Percentiles rank a stretch among this genome's conserved stretches.
Evolutionary conservation across 768 basidiomycete genomes (phyloP).

Genomic region (Gyrodon lividus): DNA sequence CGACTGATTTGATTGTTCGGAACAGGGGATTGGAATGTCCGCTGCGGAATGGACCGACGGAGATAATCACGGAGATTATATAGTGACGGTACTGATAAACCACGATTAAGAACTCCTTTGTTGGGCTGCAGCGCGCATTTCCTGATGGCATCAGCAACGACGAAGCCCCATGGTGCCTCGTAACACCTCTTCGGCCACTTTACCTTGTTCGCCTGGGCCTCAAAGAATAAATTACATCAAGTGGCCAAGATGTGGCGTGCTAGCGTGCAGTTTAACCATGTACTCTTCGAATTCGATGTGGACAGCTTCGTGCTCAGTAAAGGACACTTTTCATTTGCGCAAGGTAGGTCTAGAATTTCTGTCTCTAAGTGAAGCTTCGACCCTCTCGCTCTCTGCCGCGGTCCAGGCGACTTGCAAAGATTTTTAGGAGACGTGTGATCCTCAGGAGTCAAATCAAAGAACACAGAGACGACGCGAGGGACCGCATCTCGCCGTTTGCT

Average conservation of each 20-base stretch:
- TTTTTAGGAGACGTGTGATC: neutral
- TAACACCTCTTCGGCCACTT: slow-evolving; percentile 7
- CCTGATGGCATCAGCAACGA: neutral
- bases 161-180: slow-evolving; percentile 4
- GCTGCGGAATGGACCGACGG: slow-evolving; percentile 17
- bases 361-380: slow-evolving; percentile 5
- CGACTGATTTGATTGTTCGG: neutral
- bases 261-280: neutral
- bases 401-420: slow-evolving; percentile 2
- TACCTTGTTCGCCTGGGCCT: slow-evolving; percentile 9
- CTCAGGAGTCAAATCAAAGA: neutral
- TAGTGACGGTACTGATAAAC: neutral
- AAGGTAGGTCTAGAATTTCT: slow-evolving; percentile 9
- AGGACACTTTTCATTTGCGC: slow-evolving; percentile 12
- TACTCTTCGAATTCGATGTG: neutral
- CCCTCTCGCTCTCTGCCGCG: slow-evolving; percentile 12
- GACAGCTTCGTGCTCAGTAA: too few species aligned
- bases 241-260: too few species aligned
- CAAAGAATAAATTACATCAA: neutral
- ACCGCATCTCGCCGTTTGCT: neutral
- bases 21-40: slow-evolving; percentile 11
- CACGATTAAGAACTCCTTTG: neutral
- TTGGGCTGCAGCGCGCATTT: neutral
- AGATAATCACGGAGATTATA: slow-evolving; percentile 29
- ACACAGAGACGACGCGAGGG: too few species aligned